These are phyloP conservation scores for Neurospora cerealis DNA, from an alignment of 495 filamentous ascomycete species.

Conservation along the genomic window DNA sequence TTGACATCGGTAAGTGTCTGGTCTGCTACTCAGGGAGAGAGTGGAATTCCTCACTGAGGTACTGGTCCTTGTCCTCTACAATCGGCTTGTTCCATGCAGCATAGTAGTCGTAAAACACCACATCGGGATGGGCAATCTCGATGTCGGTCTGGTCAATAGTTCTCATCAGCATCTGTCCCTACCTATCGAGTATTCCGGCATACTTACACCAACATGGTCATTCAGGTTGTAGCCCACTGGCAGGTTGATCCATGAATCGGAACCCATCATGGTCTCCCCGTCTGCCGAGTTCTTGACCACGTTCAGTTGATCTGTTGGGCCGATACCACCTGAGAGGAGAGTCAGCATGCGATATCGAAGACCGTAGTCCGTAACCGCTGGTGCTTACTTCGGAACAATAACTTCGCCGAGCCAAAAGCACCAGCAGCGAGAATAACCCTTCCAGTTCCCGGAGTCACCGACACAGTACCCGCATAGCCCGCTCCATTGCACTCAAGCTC, in stretches of 20 bases:
- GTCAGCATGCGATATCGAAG: neutral
- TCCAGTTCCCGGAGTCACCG: conserved; percentile 45
- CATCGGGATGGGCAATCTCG: conserved; percentile 47
- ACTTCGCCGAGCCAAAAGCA: conserved; percentile 56
- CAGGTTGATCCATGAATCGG: conserved; percentile 52
- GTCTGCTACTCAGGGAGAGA: conserved; percentile 23
- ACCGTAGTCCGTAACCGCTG: neutral
- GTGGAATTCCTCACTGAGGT: conserved; percentile 20
- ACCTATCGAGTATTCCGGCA: conserved; percentile 34
- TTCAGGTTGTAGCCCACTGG: conserved; percentile 62
- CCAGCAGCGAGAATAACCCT: conserved; percentile 60
- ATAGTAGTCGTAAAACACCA: conserved; percentile 56
- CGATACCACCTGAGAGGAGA: conserved; percentile 39
- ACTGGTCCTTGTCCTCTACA: conserved; percentile 20
- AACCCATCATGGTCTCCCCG: conserved; percentile 38
- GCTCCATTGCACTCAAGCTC: conserved; percentile 48
- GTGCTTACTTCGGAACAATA: conserved; percentile 39
- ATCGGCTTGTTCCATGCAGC: conserved; percentile 42
- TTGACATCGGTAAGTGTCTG: conserved; percentile 14
- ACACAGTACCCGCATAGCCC: conserved; percentile 46
- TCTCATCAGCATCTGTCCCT: conserved; percentile 36
- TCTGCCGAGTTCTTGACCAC: conserved; percentile 43
- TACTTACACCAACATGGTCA: conserved; percentile 52
- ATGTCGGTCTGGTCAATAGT: conserved; percentile 40
- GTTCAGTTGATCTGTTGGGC: conserved; percentile 46